Evolutionary conservation across 768 basidiomycete species (phyloP).

Genomic region (Amanita thiersii): DNA sequence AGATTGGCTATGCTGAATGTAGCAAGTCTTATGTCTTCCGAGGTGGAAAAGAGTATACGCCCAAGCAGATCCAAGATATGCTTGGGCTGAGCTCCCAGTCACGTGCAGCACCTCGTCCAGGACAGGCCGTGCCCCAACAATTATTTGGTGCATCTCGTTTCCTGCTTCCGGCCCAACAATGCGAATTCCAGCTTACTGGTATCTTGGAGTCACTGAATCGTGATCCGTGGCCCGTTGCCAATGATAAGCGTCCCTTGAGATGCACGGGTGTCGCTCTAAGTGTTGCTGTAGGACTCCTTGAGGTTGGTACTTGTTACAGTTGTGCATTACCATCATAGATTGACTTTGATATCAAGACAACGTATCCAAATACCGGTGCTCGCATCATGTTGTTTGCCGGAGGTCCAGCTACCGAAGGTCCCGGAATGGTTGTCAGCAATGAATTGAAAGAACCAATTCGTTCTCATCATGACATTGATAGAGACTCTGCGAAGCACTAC

Average conservation of each 20-base stretch:
- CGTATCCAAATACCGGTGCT: slow-evolving; percentile 93
- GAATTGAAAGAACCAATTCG: slow-evolving; percentile 97
- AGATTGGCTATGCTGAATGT: slow-evolving; percentile 93
- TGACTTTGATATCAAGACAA: slow-evolving; percentile 33
- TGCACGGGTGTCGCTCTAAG: slow-evolving; percentile 94
- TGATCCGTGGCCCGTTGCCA: slow-evolving; percentile 97
- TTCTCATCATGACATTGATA: slow-evolving; percentile 97
- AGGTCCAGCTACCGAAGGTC: slow-evolving; percentile 93
- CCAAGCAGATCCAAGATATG: slow-evolving; percentile 99
- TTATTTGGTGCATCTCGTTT: slow-evolving; percentile 85
- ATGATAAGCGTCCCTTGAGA: slow-evolving; percentile 85
- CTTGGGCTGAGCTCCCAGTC: slow-evolving; percentile 76
- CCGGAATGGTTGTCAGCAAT: slow-evolving; percentile 92
- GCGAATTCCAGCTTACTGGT: slow-evolving; percentile 93
- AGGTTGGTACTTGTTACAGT: slow-evolving; percentile 37
- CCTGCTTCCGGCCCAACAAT: slow-evolving; percentile 84
- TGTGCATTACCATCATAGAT: neutral
- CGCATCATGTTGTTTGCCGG: slow-evolving; percentile 95
- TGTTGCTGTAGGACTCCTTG: slow-evolving; percentile 87
- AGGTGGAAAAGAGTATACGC: slow-evolving; percentile 91
- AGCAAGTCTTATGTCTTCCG: slow-evolving; percentile 99
- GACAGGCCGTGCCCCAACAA: slow-evolving; percentile 73
- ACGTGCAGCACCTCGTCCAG: slow-evolving; percentile 81
- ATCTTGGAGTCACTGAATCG: slow-evolving; percentile 82
- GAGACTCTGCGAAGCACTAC: slow-evolving; percentile 94